Evolutionary conservation across 805 yeast species (phyloP).

Genomic region (Saccharomycopsis fermentans): DNA sequence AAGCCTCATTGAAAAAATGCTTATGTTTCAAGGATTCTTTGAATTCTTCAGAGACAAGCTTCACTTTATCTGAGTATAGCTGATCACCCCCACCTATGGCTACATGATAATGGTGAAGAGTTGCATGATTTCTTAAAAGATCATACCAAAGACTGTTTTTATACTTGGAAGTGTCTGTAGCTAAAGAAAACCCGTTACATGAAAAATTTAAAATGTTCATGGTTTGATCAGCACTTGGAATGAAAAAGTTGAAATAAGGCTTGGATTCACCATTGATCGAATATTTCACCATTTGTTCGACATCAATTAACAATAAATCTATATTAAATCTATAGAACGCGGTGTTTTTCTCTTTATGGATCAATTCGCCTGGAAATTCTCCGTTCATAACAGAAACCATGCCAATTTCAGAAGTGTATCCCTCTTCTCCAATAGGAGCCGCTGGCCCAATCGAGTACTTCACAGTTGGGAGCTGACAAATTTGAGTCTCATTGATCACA

Average conservation of each 20-base stretch:
- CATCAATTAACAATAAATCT: conserved; percentile 34
- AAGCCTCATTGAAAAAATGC: conserved; percentile 36
- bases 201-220: conserved; percentile 81
- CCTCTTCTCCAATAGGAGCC: conserved; percentile 9
- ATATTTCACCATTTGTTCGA: conserved; percentile 59
- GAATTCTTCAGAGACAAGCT: conserved; percentile 42
- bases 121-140: conserved; percentile 56
- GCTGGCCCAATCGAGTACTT: conserved; percentile 30
- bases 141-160: conserved; percentile 82
- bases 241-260: conserved; percentile 49
- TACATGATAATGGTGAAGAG: conserved; percentile 63
- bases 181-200: conserved; percentile 83
- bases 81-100: conserved; percentile 99
- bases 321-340: conserved; percentile 61
- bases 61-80: conserved; percentile 77
- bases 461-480: conserved; percentile 23
- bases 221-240: conserved; percentile 54
- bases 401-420: no score
- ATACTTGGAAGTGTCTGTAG: conserved; percentile 54
- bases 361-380: conserved; percentile 35
- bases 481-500: conserved; percentile 39
- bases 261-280: conserved; percentile 37
- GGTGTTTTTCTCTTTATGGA: conserved; percentile 36
- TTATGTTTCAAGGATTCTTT: conserved; percentile 37
- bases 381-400: conserved; percentile 27